Base-by-base conservation (phyloP, 768 basidiomycete genomes). In the Thelephora ganbajun region DNA sequence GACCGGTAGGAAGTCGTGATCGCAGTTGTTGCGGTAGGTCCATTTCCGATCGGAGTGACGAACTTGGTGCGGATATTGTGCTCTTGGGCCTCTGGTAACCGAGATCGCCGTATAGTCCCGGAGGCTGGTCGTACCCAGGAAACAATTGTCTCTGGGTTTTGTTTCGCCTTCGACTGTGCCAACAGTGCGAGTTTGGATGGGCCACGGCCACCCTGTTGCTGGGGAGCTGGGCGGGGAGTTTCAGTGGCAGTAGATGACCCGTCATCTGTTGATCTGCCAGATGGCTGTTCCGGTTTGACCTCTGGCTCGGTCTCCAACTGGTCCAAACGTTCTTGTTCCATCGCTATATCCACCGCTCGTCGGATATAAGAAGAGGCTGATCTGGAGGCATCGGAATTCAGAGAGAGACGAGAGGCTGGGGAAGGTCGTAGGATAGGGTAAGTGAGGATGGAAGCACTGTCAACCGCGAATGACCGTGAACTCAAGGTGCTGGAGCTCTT, bases 1-100 rank as follows among this genome's bases (percentile, higher is more conserved):
- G 79, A 76, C 50, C 86, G 84, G 52, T 85, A 86, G 0, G 80
- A 79, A 2, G 85, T 87, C 0, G 85, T 88, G 56, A 88, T 88
- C 1, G 85, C 85, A 13, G 84, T 86, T 0, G 85, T 88, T 11
- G 77, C 85, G n/a, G 83, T 79, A 2, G 81, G 65, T 0, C 85
- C 83, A 56, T 88, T 88, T n/a, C 81, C 82, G 41, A 82, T 84
- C 1, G 86, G 85, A 13, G 75, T 81, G 11, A 86, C 63, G 57
- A 80, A 83, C 57, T 86, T 78, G 5, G 85, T 87, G 44, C 63
- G 74, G 43, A 72, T 53, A 42, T 61, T 64, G n/a, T 70, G 71
- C 47, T 74, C 61, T 6, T 63, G 55, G 2, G 62, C 46, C 3
- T 54, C 54, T 2, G 58, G 53, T 16, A 47, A 48, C 7, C 48